Percentiles rank a stretch among this genome's conserved stretches.
These are phyloP conservation scores for Lasiodiplodia hormozganensis DNA, from an alignment of 2,329 filamentous ascomycete species.

Conservation along the genomic window DNA sequence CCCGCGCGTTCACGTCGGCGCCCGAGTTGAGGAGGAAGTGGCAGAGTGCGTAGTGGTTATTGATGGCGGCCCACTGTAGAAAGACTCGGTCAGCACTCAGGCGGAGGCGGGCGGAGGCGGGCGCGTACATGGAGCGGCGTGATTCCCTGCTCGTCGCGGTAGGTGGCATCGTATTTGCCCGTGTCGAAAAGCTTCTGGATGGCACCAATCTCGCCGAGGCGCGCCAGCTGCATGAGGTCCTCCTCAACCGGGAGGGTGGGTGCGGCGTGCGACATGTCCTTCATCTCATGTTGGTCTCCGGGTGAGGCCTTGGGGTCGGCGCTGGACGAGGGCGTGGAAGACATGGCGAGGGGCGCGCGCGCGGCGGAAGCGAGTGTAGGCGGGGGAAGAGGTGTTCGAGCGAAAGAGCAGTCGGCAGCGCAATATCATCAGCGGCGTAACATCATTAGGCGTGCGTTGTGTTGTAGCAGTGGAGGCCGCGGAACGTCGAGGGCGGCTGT, in stretches of 20 bases:
- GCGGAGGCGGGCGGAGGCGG: slow-evolving; percentile 1
- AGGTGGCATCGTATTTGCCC: slow-evolving; percentile 81
- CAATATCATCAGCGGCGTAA: slow-evolving; percentile 24
- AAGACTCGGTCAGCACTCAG: slow-evolving; percentile 16
- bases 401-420: slow-evolving; percentile 11
- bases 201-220: slow-evolving; percentile 81
- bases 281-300: slow-evolving; percentile 43
- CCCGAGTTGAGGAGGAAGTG: slow-evolving; percentile 88
- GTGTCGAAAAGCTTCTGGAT: slow-evolving; percentile 91
- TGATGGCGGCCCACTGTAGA: slow-evolving; percentile 93
- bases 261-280: slow-evolving; percentile 45
- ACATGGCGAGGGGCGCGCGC: slow-evolving; percentile 21
- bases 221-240: slow-evolving; percentile 95
- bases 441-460: slow-evolving; percentile 25
- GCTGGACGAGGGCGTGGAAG: slow-evolving; percentile 18
- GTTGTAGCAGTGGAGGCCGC: slow-evolving; percentile 10
- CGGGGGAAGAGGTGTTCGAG: background rate
- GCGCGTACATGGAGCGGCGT: slow-evolving; percentile 84
- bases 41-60: slow-evolving; percentile 97
- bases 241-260: slow-evolving; percentile 63
- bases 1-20: slow-evolving; percentile 92
- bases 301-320: slow-evolving; percentile 25
- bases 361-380: slow-evolving; percentile 16
- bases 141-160: slow-evolving; percentile 89
- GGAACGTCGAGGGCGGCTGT: slow-evolving; percentile 9